Evolutionary conservation across 2,329 filamentous ascomycete genomes (phyloP).

Genomic region (Curvularia lunata): DNA sequence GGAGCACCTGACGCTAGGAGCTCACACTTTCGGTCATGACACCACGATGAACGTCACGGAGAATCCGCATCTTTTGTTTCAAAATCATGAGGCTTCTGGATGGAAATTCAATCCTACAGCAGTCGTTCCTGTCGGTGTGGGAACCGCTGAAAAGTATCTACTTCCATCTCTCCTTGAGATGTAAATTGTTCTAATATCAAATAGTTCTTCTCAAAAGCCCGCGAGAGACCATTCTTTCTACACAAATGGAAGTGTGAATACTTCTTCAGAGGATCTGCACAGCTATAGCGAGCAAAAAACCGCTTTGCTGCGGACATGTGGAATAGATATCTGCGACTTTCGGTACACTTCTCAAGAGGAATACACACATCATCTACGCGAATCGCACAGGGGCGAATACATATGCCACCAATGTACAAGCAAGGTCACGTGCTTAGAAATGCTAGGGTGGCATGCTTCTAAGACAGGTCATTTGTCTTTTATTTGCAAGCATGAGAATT

Average conservation of each 20-base stretch:
- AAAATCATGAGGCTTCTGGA: neutral
- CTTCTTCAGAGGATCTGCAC: neutral
- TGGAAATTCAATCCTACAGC: neutral
- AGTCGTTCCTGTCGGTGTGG: neutral
- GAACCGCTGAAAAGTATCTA: neutral
- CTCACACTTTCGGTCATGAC: neutral
- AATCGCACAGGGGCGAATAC: accelerated
- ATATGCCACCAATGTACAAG: neutral
- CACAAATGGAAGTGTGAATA: neutral
- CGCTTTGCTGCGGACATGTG: neutral
- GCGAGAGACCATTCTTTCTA: neutral
- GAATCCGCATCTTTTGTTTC: neutral
- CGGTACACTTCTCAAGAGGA: neutral
- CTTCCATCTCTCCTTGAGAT: neutral
- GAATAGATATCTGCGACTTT: neutral
- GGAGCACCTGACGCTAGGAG: neutral
- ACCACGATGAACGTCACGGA: too few species aligned
- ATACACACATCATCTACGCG: neutral
- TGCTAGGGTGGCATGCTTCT: accelerated
- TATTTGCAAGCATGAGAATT: neutral
- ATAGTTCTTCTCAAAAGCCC: neutral
- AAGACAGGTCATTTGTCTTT: neutral
- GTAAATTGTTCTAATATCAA: neutral
- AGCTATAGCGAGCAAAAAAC: neutral
- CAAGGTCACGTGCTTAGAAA: too few species aligned